These are phyloP conservation scores for Russula foetens DNA, from an alignment of 768 basidiomycete genomes.

Conservation along the genomic window DNA sequence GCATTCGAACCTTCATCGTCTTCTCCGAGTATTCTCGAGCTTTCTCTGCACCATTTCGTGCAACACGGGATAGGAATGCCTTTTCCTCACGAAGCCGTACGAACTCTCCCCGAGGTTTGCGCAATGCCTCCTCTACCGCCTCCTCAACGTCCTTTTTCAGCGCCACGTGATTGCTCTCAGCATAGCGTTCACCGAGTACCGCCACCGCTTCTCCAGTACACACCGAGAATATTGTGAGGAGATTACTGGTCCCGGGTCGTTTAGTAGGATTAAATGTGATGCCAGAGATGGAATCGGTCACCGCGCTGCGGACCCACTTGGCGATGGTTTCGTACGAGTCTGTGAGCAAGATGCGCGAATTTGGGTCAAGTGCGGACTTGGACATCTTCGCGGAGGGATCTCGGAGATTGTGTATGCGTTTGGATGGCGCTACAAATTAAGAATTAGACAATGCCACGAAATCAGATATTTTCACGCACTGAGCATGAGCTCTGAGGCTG, in stretches of 20 bases:
- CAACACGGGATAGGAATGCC: slow-evolving; percentile 53
- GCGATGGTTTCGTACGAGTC: slow-evolving; percentile 55
- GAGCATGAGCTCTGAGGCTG: slow-evolving; percentile 63
- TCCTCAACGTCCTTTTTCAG: slow-evolving; percentile 73
- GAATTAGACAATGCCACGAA: neutral
- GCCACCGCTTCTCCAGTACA: slow-evolving; percentile 45
- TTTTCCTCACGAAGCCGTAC: slow-evolving; percentile 51
- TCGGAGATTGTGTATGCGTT: slow-evolving; percentile 80
- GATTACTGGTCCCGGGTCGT: slow-evolving; percentile 81
- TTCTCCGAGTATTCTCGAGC: slow-evolving; percentile 52
- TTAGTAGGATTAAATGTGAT: slow-evolving; percentile 72
- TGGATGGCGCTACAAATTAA: slow-evolving; percentile 53
- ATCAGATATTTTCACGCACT: slow-evolving; percentile 36
- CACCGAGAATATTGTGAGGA: slow-evolving; percentile 72
- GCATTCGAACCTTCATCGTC: slow-evolving; percentile 64
- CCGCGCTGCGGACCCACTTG: slow-evolving; percentile 68
- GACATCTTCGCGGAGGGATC: slow-evolving; percentile 92
- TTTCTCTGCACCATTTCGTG: slow-evolving; percentile 50
- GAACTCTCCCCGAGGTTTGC: slow-evolving; percentile 61
- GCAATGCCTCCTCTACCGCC: slow-evolving; percentile 61
- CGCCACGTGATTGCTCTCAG: slow-evolving; percentile 48
- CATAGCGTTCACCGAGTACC: slow-evolving; percentile 43
- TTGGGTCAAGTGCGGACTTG: slow-evolving; percentile 72
- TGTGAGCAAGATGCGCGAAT: slow-evolving; percentile 82
- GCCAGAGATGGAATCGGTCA: slow-evolving; percentile 72